Base-by-base conservation (phyloP, 2,329 filamentous ascomycete species). In the Penicillium sp. region DNA sequence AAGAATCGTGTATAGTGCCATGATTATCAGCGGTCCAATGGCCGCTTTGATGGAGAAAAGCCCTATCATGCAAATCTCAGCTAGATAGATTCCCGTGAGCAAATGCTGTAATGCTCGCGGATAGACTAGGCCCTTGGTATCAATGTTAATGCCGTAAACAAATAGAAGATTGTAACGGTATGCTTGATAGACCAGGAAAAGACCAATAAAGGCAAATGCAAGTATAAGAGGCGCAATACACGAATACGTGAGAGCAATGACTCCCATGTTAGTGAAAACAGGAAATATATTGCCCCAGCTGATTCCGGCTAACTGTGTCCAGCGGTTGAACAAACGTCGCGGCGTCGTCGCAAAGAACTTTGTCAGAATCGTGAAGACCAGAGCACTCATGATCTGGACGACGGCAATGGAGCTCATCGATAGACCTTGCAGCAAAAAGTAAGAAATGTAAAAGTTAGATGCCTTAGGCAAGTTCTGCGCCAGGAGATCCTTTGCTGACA, bases 381-480 rank as follows among this genome's bases (percentile, higher is more conserved):
- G 66, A 24, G 96, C 82, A 23, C 90, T 89, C 24, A 78, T 79
- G 33, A 88, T 79, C 63, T 95, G 90, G 1, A 94, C 80, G 1
- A 97, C 73, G 0, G 89, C 82, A 48, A 85, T 81, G 0, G 89
- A 83, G 9, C 90, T 89, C 59, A 91, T 83, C 3, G 85, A 86
- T 46, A 97, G 71, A 28, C 93, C 94, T 71, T 97, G 92, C 1
- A 99, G 86, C 23, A 97, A 83, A 65, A 97, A 96, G 76, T 97
- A 99, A 0, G 88, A 91, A 14, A 97, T 88, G 72, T 97, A 99
- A 68, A 97, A 95, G 72, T 96, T 97, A 58, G 91, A 93, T 0
- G 91, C 87, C 62, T 87, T 89, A 18, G 94, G 94, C 2, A 99
- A 77, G 61, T 90, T 88, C 42, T 81, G 68, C 0, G 91, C 87